phyloP scores from a whole-genome alignment of 257 asterid species.

The Fraxinus excelsior region DNA sequence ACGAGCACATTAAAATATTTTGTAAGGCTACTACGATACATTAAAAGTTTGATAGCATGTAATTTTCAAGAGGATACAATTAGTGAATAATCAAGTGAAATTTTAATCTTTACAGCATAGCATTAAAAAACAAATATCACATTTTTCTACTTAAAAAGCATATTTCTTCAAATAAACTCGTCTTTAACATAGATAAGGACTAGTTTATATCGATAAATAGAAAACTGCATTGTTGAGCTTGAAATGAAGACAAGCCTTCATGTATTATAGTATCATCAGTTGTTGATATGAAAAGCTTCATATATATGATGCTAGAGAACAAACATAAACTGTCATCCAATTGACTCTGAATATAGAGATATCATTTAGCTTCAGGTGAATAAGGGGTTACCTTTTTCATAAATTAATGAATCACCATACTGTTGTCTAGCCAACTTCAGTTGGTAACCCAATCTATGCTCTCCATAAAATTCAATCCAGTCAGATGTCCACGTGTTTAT shows the following conservation, averaged over 20 bases:
- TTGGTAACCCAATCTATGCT: slow-evolving; percentile 89
- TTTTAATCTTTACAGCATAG: not conserved
- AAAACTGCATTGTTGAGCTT: not conserved
- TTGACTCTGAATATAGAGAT: not conserved
- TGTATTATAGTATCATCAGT: not conserved
- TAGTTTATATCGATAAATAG: not conserved
- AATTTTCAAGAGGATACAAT: not conserved
- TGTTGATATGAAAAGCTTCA: not conserved
- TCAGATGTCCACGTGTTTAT: slow-evolving; percentile 84
- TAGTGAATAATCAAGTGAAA: not conserved
- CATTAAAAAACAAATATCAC: not conserved
- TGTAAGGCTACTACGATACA: not conserved
- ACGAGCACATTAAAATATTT: not conserved
- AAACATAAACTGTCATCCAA: not conserved
- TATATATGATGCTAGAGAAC: not conserved
- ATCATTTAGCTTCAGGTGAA: slow-evolving; percentile 1
- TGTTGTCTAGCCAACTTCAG: slow-evolving; percentile 72
- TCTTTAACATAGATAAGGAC: not conserved
- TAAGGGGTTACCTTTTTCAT: slow-evolving; percentile 62
- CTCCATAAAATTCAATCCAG: slow-evolving; percentile 87
- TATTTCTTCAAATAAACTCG: not conserved
- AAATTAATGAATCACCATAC: slow-evolving; percentile 76
- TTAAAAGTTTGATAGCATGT: not conserved
- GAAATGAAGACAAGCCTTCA: not conserved
- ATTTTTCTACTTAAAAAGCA: not conserved